Evolutionary conservation across 257 asterid genomes (phyloP).

Genomic region (Parsonsia alboflavescens): DNA sequence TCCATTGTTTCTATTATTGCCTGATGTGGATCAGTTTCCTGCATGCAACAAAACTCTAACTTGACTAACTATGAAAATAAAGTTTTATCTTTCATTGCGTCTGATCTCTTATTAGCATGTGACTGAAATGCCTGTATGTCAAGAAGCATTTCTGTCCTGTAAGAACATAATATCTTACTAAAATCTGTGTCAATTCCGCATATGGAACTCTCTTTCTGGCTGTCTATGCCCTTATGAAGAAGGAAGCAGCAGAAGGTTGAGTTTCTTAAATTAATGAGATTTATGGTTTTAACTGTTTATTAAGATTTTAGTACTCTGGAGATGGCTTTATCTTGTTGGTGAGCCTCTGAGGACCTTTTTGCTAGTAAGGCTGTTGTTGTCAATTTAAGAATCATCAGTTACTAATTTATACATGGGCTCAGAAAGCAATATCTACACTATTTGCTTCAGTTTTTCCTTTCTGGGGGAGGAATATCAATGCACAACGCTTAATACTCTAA

Average conservation of each 20-base stretch:
- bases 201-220: background rate
- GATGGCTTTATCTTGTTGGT: constrained; percentile 3
- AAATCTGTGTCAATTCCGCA: background rate
- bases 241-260: background rate
- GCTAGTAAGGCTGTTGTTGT: constrained; percentile 1
- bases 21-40: background rate
- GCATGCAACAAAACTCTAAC: background rate
- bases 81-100: background rate
- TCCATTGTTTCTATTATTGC: background rate
- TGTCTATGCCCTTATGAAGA: background rate
- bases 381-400: background rate
- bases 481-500: background rate
- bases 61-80: background rate
- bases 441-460: background rate
- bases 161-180: background rate
- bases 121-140: background rate
- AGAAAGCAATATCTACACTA: background rate
- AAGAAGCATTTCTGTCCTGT: background rate
- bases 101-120: background rate
- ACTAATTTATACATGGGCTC: background rate
- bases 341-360: background rate
- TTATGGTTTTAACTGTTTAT: background rate
- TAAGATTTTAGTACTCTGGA: background rate
- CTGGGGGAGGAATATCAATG: too few relatives aligned
- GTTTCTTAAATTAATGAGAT: background rate